phyloP scores from a whole-genome alignment of 2,329 filamentous ascomycete genomes.

The Aureobasidium namibiae region DNA sequence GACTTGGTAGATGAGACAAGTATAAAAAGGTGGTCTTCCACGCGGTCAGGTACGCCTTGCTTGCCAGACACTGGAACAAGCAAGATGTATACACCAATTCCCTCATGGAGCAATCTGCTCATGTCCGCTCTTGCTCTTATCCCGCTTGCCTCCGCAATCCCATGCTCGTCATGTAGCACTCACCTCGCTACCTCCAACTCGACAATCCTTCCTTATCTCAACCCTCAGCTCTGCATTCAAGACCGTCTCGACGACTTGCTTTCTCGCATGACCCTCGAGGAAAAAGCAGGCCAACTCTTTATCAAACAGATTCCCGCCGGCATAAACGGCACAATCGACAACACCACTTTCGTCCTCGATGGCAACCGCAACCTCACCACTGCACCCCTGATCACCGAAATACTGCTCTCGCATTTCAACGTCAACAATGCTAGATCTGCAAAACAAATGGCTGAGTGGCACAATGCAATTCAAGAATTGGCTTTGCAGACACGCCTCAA shows the following conservation, averaged over 20 bases:
- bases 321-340: slow-evolving; percentile 4
- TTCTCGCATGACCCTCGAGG: slow-evolving; percentile 63
- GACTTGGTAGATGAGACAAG: too few relatives aligned
- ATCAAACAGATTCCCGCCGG: slow-evolving; percentile 29
- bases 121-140: neutral
- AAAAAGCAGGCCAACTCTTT: slow-evolving; percentile 57
- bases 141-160: neutral
- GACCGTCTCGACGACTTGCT: slow-evolving; percentile 60
- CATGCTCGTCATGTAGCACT: neutral
- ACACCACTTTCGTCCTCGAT: neutral
- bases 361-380: neutral
- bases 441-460: slow-evolving; percentile 48
- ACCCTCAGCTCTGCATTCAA: slow-evolving; percentile 36
- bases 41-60: neutral
- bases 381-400: slow-evolving; percentile 65
- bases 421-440: slow-evolving; percentile 60
- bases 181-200: neutral
- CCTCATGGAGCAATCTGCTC: neutral
- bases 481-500: neutral
- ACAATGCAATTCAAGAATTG: neutral
- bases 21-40: neutral
- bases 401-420: slow-evolving; percentile 52
- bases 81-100: neutral
- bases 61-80: neutral
- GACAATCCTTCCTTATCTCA: neutral